Percentiles rank a stretch among this genome's conserved stretches.
Conservation (phyloP, 2,329 filamentous ascomycete genomes). For the Zymoseptoria brevis region DNA sequence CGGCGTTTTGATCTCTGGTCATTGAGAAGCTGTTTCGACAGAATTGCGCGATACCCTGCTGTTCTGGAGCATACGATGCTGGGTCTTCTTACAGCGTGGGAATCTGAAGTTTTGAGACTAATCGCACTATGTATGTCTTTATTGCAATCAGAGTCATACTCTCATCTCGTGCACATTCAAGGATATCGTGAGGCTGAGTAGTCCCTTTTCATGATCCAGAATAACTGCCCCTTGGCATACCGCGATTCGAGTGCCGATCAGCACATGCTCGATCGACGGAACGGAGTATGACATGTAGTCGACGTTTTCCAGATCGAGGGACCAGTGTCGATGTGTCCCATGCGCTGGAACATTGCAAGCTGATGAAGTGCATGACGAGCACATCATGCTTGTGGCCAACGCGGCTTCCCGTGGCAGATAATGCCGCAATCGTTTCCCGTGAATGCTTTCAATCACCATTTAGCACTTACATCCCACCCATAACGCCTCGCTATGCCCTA, state of each 20-base stretch:
- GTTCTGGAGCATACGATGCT: background rate
- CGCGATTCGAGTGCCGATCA: background rate
- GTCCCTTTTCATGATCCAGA: background rate
- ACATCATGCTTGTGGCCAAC: background rate
- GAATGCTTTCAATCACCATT: background rate
- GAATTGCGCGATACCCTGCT: background rate
- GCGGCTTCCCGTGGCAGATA: background rate
- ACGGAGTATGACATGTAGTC: background rate
- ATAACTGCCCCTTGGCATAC: background rate
- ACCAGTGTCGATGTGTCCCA: background rate
- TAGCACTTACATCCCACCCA: constrained; percentile 1
- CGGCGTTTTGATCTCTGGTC: background rate
- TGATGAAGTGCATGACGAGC: background rate
- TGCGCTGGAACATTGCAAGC: background rate
- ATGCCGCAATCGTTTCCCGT: background rate
- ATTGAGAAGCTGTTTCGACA: background rate
- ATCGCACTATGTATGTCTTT: background rate
- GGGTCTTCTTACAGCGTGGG: background rate
- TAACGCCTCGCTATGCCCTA: constrained; percentile 21
- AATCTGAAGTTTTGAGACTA: background rate
- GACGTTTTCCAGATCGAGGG: background rate
- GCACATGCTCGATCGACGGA: background rate
- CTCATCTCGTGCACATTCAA: background rate
- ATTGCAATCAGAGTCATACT: background rate
- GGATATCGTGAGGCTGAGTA: background rate